Evolutionary conservation across 176 grass and related monocot genomes (phyloP), one percentile per base, ranked within the genome.

Genomic region (Zoysia japonica): DNA sequence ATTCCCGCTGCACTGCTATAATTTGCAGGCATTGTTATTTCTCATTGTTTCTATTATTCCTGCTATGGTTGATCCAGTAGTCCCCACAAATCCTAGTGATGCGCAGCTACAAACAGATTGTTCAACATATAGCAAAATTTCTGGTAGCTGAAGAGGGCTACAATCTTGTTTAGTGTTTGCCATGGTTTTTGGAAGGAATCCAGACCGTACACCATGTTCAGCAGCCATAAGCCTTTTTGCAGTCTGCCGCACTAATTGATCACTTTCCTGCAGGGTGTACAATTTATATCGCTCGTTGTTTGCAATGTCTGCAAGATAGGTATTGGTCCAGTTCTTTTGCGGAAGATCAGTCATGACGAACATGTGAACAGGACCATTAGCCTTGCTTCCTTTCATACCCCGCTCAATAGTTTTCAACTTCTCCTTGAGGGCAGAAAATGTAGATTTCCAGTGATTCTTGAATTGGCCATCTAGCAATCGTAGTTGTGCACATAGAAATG

Each of bases 301-400:
- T 81, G 77, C 62, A 75, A 99, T 49, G 76, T 91, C 73, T 71
- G 76, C 90, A 83, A 99, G 72, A 49, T 95, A 93, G 56, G 96
- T 95, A 49, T 81, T 87, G 1, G 88, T 93, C 92, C 96, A 93
- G 63, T 95, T 91, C 66, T 66, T 36, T 68, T 48, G 67, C 43
- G 90, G 96, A 76, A 99, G 86, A 86, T 99, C 96, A 9, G 96
- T 99, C 96, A 99, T 99, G 76, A 99, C 69, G 84, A 99, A 99
- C 44, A 96, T 89, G 73, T 86, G 55, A 81, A 99, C 79, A 61
- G 82, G 87, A 57, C 75, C 72, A 36, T 4, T 65, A 54, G 35
- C 55, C 53, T 82, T 82, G 47, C 64, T 85, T 82, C 10, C 56
- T 62, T 84, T 84, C 51, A 63, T 82, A 62, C 87, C 83, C 8